Evolutionary conservation across 805 yeast species (phyloP), one percentile per base, ranked within the genome.

Genomic region (Yarrowia osloensis): DNA sequence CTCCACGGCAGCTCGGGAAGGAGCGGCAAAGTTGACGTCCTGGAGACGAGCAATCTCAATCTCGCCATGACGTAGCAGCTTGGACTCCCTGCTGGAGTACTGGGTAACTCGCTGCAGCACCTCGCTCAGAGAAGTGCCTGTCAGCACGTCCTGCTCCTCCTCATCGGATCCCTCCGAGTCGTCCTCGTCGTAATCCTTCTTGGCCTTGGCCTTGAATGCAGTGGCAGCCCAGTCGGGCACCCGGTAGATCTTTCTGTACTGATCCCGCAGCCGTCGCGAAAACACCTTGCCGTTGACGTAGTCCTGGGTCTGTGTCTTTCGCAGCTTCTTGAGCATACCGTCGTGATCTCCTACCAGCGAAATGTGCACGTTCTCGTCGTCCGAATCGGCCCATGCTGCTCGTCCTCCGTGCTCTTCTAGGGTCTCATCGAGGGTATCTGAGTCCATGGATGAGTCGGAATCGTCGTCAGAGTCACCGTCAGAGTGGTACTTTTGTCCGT

Each of bases 371-470:
- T 81, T 81, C 69, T 93, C 98, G 76, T 95, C 99, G 73, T 93
- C 98, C 68, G 96, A 88, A 78, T 95, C 99, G 17, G 76, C 76
- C 99, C 99, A 95, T 2, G 88, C 91, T 22, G 82, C 84, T 37
- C 70, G 73, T n/a, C 71, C 76, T 17, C 74, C 77, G 6, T 74
- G 77, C 19, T 70, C 71, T 26, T 71, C 77, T 28, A 68, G 47
- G 26, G 65, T 69, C 66, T 81, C 81, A 12, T 71, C 72, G 2
- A 73, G 77, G 37, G 71, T 78, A n/a, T 77, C 81, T 1, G 73
- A 75, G n/a, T 76, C 80, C 68, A 77, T 81, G 24, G 73, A 77
- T 29, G 74, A 79, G 17, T 68, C 75, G 4, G 76, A 79, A 9
- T 72, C 77, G 22, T 73, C 78, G 7, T 73, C 76, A 13, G 76